Base-by-base conservation (phyloP, 2,329 filamentous ascomycete species). In the Fusarium devonianum region DNA sequence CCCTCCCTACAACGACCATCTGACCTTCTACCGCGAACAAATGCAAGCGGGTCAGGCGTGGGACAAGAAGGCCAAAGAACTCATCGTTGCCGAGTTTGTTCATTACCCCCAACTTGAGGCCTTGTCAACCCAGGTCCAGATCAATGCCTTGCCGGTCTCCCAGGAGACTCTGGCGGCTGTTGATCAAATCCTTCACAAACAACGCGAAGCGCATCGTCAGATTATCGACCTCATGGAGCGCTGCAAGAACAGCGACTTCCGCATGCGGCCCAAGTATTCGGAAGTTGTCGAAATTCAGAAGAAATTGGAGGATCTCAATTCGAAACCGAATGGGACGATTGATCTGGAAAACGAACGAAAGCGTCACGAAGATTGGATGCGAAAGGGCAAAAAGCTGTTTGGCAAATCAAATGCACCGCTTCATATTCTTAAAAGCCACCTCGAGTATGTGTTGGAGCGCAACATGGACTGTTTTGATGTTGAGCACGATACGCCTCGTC, bases 311-410 rank as follows among this genome's bases (percentile, higher is more conserved):
- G 90, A 94, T 42, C 80, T 97, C 8, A 96, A 96, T 64, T 96
- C 91, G 56, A 97, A 97, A 67, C 94, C 94, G 0, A 84, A 83
- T 29, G 94, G 94, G 2, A 96, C 93, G 0, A 82, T 95, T 23
- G 94, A 99, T 65, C 82, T 99, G 4, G 94, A 99, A 68, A 92
- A 91, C 58, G 92, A 97, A 70, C 89, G 94, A 59, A 96, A 94
- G 68, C 86, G 90, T 7, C 94, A 97, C 61, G 94, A 99, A 69
- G 94, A 99, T 70, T 99, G 94, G 94, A 99, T 99, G 93, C 84
- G 94, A 22, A 91, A 91, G 66, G 94, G 94, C 39, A 99, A 99
- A 75, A 97, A 97, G 70, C 75, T 99, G 0, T 99, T 99, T 67
- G 94, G 94, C 41, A 99, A 99, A 72, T 94, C 94, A 1, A 99